phyloP scores from a whole-genome alignment of 352 stramenopile species.

The Thalassiosira hispida region DNA sequence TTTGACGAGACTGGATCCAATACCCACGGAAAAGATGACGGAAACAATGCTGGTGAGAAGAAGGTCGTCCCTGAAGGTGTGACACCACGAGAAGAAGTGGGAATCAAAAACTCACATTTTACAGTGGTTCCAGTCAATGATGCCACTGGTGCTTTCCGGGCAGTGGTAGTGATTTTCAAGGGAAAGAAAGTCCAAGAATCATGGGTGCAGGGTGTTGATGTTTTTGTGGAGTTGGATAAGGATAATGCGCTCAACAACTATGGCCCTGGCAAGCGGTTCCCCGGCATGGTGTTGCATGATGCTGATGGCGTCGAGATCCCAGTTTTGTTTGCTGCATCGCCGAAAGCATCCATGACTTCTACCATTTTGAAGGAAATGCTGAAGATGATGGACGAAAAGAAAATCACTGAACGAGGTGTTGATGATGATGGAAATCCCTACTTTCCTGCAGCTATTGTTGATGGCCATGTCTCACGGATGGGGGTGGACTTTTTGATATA shows the following conservation, averaged over 20 bases:
- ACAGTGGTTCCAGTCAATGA: constrained; percentile 27
- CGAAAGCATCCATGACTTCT: constrained; percentile 9
- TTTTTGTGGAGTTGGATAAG: constrained; percentile 10
- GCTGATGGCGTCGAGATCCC: constrained; percentile 19
- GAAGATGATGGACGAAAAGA: constrained; percentile 10
- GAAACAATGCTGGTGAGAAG: constrained; percentile 34
- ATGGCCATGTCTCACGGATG: constrained; percentile 25
- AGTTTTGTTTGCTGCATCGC: not conserved
- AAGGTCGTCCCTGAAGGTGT: constrained; percentile 7
- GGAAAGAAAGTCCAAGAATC: not conserved
- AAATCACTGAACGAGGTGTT: constrained; percentile 10
- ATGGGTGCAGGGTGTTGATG: constrained; percentile 27
- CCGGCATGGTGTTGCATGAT: not conserved
- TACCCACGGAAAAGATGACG: constrained; percentile 26
- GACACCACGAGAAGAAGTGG: constrained; percentile 18
- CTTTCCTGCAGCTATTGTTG: constrained; percentile 10
- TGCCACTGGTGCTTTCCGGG: constrained; percentile 1
- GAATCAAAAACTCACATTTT: constrained; percentile 32
- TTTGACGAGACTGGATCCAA: constrained; percentile 38
- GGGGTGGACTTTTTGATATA: constrained; percentile 7
- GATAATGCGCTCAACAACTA: not conserved
- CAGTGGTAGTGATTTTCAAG: constrained; percentile 28
- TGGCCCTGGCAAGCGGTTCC: constrained; percentile 8
- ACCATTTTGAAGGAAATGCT: not conserved
- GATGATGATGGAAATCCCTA: constrained; percentile 16